A percentile compares a stretch with the other conserved stretches of the same genome.
Evolutionary conservation across 2,329 filamentous ascomycete species (phyloP).

Genomic region (Ophiostoma ips): DNA sequence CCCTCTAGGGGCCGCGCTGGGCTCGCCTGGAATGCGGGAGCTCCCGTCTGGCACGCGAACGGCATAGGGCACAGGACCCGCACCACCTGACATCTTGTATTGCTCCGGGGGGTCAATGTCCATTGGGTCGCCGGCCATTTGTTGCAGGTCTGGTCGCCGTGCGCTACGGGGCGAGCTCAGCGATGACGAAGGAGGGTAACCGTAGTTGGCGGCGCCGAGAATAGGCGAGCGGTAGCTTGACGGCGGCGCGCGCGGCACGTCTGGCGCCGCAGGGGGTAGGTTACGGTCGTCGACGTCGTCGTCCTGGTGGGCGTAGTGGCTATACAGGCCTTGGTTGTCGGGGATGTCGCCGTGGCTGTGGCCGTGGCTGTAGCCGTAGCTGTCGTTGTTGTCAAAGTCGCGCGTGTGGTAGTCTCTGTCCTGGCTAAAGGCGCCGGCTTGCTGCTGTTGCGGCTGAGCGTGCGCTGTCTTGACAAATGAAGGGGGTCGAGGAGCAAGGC

Average conservation of each 20-base stretch:
- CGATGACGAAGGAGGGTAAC: constrained; percentile 7
- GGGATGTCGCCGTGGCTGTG: constrained; percentile 13
- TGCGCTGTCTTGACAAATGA: constrained; percentile 25
- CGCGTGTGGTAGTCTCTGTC: neutral
- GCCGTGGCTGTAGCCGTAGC: neutral
- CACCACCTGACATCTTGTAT: constrained; percentile 19
- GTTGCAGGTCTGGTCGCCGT: constrained; percentile 12
- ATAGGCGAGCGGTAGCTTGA: constrained; percentile 38
- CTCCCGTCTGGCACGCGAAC: neutral
- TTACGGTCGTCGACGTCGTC: constrained; percentile 9
- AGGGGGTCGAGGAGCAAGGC: constrained; percentile 45
- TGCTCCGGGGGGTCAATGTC: constrained; percentile 16
- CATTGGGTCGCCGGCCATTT: constrained; percentile 10
- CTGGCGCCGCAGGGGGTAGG: constrained; percentile 40
- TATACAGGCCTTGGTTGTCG: constrained; percentile 9
- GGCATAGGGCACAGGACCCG: neutral
- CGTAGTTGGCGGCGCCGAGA: constrained; percentile 18
- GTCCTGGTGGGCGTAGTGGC: neutral
- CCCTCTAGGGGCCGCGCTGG: constrained; percentile 14
- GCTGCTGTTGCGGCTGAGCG: neutral
- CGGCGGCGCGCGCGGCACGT: constrained; percentile 46
- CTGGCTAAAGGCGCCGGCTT: neutral
- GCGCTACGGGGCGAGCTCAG: constrained; percentile 6
- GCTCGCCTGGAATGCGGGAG: constrained; percentile 15
- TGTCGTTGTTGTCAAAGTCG: constrained; percentile 14